These are phyloP conservation scores for Pythium brachiatum DNA, from an alignment of 352 stramenopile genomes.

Conservation along the genomic window DNA sequence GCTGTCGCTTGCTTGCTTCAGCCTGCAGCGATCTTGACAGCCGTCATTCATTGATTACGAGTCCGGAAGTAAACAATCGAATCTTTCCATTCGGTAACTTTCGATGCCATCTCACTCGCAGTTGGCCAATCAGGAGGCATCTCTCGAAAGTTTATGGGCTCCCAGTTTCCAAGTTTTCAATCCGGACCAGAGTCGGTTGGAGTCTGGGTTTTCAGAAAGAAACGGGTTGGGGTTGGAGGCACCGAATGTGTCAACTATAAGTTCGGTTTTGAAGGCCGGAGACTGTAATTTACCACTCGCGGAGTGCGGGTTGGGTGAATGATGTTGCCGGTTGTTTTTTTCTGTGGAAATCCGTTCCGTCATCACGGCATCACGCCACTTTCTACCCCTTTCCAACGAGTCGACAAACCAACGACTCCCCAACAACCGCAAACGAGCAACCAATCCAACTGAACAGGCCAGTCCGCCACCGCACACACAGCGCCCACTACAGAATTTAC, in stretches of 20 bases:
- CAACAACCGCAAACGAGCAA: neutral
- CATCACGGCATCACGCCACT: constrained; percentile 1
- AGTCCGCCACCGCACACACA: neutral
- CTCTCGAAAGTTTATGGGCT: neutral
- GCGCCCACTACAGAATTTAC: neutral
- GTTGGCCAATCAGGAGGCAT: neutral
- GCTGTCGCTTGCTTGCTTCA: neutral
- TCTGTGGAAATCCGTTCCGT: neutral
- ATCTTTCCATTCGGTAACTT: neutral
- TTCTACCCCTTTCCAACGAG: constrained; percentile 1
- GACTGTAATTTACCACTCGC: neutral
- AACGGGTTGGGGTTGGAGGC: neutral
- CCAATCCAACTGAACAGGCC: neutral
- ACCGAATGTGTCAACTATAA: constrained; percentile 4
- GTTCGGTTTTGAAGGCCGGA: neutral
- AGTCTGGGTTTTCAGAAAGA: constrained; percentile 11
- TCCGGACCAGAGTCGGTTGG: neutral
- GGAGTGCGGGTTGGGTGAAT: neutral
- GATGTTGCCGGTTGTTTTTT: neutral
- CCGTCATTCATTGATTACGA: neutral
- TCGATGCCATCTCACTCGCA: neutral
- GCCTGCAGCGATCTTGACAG: neutral
- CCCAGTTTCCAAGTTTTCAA: neutral
- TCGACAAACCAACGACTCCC: neutral
- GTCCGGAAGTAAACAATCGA: neutral